A percentile compares a stretch with the other conserved stretches of the same genome.
phyloP scores from a whole-genome alignment of 75 land plant species.

The Chamaecyparis obtusa region DNA sequence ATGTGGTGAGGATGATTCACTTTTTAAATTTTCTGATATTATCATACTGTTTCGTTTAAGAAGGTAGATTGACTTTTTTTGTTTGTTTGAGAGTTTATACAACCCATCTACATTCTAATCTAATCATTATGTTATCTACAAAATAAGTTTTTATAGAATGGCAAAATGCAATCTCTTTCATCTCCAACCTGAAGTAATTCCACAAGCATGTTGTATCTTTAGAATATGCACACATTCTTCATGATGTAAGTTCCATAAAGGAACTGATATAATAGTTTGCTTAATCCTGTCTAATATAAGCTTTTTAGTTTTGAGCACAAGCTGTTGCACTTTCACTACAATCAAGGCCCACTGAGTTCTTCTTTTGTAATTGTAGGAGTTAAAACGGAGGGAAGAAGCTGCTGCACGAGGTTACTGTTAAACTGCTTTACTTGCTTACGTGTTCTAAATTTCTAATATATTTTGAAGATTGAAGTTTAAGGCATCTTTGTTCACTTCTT shows the following conservation, averaged over 20 bases:
- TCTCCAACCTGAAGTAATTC: not conserved
- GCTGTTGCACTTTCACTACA: not conserved
- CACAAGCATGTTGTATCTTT: not conserved
- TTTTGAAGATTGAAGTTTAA: conserved; percentile 4
- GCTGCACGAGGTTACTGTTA: conserved; percentile 63
- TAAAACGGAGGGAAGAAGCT: conserved; percentile 92
- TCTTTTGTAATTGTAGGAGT: conserved; percentile 44
- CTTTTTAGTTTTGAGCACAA: not conserved
- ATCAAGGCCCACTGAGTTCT: not conserved
- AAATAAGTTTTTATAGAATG: not conserved
- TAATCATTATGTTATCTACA: not conserved
- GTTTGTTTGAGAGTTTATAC: not conserved
- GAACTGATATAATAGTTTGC: not conserved
- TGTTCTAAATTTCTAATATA: not conserved
- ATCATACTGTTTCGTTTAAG: not conserved
- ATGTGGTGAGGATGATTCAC: not conserved
- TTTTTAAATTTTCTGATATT: conserved; percentile 10
- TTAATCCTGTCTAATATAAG: not conserved
- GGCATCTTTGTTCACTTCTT: not conserved
- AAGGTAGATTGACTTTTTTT: not conserved
- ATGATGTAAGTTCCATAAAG: not conserved
- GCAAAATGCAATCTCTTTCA: not conserved
- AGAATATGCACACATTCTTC: not conserved
- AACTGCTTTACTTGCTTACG: not conserved
- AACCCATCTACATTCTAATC: not conserved